phyloP scores from a whole-genome alignment of 164 flowering plant genomes.

The Akebia trifoliata region DNA sequence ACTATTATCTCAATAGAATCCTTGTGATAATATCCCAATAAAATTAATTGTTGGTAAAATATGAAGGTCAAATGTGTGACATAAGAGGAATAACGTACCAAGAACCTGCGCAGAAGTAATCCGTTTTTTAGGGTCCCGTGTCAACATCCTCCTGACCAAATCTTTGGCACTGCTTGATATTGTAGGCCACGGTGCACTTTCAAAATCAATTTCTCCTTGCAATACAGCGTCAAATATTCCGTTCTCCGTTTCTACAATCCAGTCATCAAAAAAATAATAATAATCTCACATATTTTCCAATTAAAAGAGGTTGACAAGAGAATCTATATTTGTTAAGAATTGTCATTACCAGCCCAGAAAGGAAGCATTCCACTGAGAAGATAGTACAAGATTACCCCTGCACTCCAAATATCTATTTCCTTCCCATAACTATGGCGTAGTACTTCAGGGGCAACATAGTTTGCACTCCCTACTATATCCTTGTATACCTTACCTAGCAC shows the following conservation, averaged over 20 bases:
- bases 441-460: slow-evolving; percentile 96
- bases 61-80: too few relatives aligned
- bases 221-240: slow-evolving; percentile 74
- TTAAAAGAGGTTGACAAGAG: neutral
- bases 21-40: too few relatives aligned
- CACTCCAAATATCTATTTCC: slow-evolving; percentile 94
- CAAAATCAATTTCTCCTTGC: slow-evolving; percentile 66
- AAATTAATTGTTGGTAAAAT: too few relatives aligned
- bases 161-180: slow-evolving; percentile 81
- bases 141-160: slow-evolving; percentile 76
- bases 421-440: slow-evolving; percentile 77
- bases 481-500: slow-evolving; percentile 71
- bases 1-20: too few relatives aligned
- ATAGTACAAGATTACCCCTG: slow-evolving; percentile 78
- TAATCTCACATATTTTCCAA: neutral
- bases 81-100: too few relatives aligned
- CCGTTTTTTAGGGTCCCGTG: slow-evolving; percentile 64
- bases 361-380: slow-evolving; percentile 84
- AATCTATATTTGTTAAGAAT: neutral
- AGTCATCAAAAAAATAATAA: slow-evolving; percentile 1
- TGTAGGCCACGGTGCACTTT: slow-evolving; percentile 68
- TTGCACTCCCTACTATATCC: slow-evolving; percentile 92
- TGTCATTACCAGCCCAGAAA: slow-evolving; percentile 68
- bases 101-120: slow-evolving; percentile 82
- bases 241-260: slow-evolving; percentile 60